Conservation (phyloP, 192 early-diverging fungal genomes). For the Linnemannia elongata region DNA sequence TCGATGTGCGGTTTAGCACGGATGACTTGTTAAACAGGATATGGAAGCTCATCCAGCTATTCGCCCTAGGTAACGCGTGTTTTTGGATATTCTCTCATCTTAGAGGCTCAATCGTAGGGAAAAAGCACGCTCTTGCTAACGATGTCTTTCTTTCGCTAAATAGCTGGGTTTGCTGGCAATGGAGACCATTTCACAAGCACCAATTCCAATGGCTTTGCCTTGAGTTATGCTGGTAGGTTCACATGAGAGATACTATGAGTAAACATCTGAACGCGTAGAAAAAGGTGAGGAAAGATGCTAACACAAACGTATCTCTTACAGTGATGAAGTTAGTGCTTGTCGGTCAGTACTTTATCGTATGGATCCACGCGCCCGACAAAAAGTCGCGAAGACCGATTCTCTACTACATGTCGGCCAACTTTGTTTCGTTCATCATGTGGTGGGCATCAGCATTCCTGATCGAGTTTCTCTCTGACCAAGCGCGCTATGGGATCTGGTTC, state of each 20-base stretch:
- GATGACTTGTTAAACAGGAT: constrained; percentile 49
- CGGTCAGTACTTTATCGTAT: constrained; percentile 42
- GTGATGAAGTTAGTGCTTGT: constrained; percentile 47
- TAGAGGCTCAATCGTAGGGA: neutral
- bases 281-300: neutral
- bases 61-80: constrained; percentile 26
- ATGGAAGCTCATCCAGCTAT: constrained; percentile 48
- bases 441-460: constrained; percentile 35
- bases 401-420: constrained; percentile 40
- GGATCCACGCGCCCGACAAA: constrained; percentile 43
- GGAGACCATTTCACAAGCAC: constrained; percentile 38
- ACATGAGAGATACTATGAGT: neutral
- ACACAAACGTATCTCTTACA: neutral
- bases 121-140: neutral
- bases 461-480: constrained; percentile 28
- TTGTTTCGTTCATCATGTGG: constrained; percentile 43
- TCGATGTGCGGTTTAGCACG: constrained; percentile 49
- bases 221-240: constrained; percentile 40
- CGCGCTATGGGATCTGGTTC: constrained; percentile 60
- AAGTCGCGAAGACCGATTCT: constrained; percentile 24
- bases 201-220: constrained; percentile 44
- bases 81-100: neutral
- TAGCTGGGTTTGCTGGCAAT: constrained; percentile 47
- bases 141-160: neutral
- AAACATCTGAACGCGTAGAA: neutral